These are phyloP conservation scores for Phytophthora nicotianae DNA, from an alignment of 352 stramenopile genomes.

Conservation along the genomic window DNA sequence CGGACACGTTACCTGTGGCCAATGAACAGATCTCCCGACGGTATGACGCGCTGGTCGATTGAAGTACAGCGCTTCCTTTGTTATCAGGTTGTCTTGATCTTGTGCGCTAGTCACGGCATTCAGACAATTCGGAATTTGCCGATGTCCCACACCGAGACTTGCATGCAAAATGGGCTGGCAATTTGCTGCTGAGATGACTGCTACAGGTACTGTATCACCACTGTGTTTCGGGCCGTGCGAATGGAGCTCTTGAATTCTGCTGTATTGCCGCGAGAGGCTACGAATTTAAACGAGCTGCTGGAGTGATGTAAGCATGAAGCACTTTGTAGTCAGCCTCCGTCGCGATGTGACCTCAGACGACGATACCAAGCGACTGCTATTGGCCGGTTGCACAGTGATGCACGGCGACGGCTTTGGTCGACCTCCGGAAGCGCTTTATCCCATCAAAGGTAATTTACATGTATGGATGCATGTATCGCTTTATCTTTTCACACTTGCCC, in stretches of 20 bases:
- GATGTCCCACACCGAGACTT: constrained; percentile 14
- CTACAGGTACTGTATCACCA: too few relatives aligned
- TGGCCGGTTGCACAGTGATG: constrained; percentile 9
- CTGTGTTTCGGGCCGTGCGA: too few relatives aligned
- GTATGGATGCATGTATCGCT: too few relatives aligned
- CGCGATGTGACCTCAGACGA: not conserved
- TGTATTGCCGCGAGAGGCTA: too few relatives aligned
- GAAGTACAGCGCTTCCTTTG: not conserved
- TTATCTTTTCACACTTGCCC: too few relatives aligned
- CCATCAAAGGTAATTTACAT: too few relatives aligned
- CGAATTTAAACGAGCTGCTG: too few relatives aligned
- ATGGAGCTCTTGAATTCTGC: too few relatives aligned
- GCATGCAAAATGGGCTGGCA: constrained; percentile 6
- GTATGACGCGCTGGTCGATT: constrained; percentile 25
- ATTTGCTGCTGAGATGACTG: constrained; percentile 6
- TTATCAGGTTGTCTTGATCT: not conserved
- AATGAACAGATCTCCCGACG: constrained; percentile 22
- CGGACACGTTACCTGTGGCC: constrained; percentile 2
- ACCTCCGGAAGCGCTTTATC: too few relatives aligned
- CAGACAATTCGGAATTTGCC: constrained; percentile 3
- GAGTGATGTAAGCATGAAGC: too few relatives aligned
- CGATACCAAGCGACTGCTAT: not conserved
- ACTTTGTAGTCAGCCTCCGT: too few relatives aligned
- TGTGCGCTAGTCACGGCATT: constrained; percentile 14
- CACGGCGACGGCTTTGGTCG: not conserved